Percentiles rank a stretch among this genome's conserved stretches.
Conservation (phyloP, 2,329 filamentous ascomycete species). For the Arthrobotrys musiformis region DNA sequence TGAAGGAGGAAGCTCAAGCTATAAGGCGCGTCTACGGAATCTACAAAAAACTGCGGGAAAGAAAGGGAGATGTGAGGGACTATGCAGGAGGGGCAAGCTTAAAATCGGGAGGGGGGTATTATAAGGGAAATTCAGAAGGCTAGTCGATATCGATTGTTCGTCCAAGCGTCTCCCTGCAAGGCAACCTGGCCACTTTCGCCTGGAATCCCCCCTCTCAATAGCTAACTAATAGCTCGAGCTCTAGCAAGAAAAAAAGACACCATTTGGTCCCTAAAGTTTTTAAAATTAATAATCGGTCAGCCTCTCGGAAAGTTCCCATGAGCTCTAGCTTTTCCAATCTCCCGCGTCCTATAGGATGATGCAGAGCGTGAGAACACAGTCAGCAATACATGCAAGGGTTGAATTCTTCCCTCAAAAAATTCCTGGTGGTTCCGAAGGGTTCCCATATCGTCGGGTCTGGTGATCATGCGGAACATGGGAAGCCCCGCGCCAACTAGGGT, state of each 20-base stretch:
- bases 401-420: neutral
- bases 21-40: conserved; percentile 10
- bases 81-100: conserved; percentile 1
- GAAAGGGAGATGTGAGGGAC: neutral
- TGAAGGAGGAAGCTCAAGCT: neutral
- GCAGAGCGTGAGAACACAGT: neutral
- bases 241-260: too few relatives aligned
- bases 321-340: neutral
- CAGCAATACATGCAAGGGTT: neutral
- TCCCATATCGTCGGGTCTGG: neutral
- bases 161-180: neutral
- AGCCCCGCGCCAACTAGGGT: neutral
- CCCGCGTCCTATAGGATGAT: neutral
- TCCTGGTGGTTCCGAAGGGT: neutral
- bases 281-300: too few relatives aligned
- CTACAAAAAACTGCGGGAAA: conserved; percentile 1
- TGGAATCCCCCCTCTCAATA: conserved; percentile 4
- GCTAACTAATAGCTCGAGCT: neutral
- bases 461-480: conserved; percentile 7
- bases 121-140: neutral
- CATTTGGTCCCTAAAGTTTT: neutral
- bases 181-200: conserved; percentile 24
- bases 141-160: too few relatives aligned
- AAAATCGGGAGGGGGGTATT: neutral
- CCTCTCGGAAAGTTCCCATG: conserved; percentile 9